Base-by-base conservation (phyloP, 2,329 filamentous ascomycete species). In the Aspergillus cejpii region DNA sequence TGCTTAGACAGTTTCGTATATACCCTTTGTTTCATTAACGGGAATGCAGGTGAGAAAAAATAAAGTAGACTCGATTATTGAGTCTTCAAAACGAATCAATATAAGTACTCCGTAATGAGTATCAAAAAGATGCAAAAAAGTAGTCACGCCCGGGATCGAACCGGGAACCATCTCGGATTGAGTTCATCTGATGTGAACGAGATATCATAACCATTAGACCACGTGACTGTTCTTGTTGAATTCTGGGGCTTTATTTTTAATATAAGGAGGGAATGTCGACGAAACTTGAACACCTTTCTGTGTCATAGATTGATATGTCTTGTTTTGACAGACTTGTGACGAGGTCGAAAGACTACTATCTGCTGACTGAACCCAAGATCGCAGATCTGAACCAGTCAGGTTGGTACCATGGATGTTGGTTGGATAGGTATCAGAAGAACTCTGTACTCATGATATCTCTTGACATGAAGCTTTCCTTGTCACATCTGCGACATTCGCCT, bases 201-300 rank as follows among this genome's bases (percentile, higher is more conserved):
- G 62, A 65, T 60, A 64, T 64, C 62, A 65, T 64, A 61, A 65
- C 62, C 61, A 65, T 63, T 65, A 65, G 61, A 64, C 62, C 62
- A 64, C 52, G 52, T 45, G 44, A 58, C 51, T 57, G 28, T 3
- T n/a, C 4, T 38, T 37, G 28, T 36, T 37, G 38, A 21, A 24
- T 4, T 3, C 7, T 3, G 6, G 4, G 11, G 1, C 11, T 8
- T 11, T 19, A 34, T 11, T 11, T 12, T 5, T 5, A 6, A 10
- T 12, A 33, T 33, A 17, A 33, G 3, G 7, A 3, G 2, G 1
- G 4, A 3, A 6, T 11, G 5, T 19, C 5, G 14, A 33, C 2
- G 27, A n/a, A n/a, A 29, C 24, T 6, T 1, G 12, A n/a, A 2
- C 5, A 19, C 15, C 15, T 14, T n/a, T 33, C 2, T 5, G 6